Conservation (phyloP, 495 filamentous ascomycete species). For the Aspergillus leporis region DNA sequence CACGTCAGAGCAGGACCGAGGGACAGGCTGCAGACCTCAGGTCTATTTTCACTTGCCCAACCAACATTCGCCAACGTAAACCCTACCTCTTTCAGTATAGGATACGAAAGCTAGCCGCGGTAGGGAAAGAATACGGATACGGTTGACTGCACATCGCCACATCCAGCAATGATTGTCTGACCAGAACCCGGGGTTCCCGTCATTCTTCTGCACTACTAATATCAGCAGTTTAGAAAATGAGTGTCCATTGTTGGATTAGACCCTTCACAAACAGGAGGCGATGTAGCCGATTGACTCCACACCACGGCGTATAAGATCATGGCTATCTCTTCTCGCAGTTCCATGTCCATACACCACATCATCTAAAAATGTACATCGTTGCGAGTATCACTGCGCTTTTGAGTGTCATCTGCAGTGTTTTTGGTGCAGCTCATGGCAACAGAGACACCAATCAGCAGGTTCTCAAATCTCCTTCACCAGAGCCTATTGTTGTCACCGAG, state of each 20-base stretch:
- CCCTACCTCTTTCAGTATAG: not conserved
- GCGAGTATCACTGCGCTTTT: not conserved
- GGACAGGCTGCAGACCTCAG: not conserved
- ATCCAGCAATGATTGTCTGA: not conserved
- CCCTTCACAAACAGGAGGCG: not conserved
- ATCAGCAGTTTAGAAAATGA: not conserved
- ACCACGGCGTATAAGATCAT: not conserved
- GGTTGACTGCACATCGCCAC: not conserved
- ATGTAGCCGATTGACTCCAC: not conserved
- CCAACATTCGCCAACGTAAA: not conserved
- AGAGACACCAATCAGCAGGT: not conserved
- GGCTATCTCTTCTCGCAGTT: not conserved
- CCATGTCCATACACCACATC: not conserved
- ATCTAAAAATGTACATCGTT: not conserved
- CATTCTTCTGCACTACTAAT: not conserved
- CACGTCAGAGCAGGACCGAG: not conserved
- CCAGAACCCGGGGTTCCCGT: not conserved
- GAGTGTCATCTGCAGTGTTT: not conserved
- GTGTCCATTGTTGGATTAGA: not conserved
- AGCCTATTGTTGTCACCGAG: constrained; percentile 21
- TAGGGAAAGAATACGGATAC: not conserved
- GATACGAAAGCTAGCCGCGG: not conserved
- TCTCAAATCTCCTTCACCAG: constrained; percentile 11
- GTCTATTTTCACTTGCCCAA: not conserved
- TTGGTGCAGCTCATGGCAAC: not conserved